Base-by-base conservation (phyloP, 495 filamentous ascomycete genomes). In the Daldinia caldariorum region DNA sequence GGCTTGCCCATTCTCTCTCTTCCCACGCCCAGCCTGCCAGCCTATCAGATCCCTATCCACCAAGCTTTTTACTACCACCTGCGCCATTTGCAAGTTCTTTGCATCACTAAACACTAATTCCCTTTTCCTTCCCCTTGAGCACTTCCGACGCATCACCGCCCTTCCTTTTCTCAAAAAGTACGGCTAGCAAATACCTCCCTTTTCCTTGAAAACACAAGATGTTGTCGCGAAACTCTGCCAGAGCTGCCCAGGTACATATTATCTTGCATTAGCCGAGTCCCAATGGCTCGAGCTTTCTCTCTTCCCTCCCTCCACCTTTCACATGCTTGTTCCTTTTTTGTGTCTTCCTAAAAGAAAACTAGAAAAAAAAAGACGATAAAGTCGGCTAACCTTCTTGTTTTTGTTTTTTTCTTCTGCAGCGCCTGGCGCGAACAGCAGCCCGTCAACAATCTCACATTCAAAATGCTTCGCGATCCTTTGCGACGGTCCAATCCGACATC, bases 401-500 rank as follows among this genome's bases (percentile, higher is more conserved):
- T 49, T 60, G n/a, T n/a, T n/a, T n/a, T n/a, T n/a, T n/a, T n/a
- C n/a, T 57, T 45, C 43, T 72, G 43, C 77, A 88, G 85, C 83
- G 81, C 81, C 81, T 89, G 77, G 83, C 86, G 77, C 83, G 83
- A 78, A 81, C 81, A 66, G 82, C 85, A 61, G 75, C 84, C 71
- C 83, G 82, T 74, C 79, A 80, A 71, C 74, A 80, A 71, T 81
- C 75, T 41, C 78, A 79, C 75, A 70, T 81, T 49, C 80, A 81
- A 47, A 75, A 71, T 67, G 69, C 72, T 45, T 74, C 80, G 53
- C 83, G 84, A 73, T 77, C 79, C 68, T 88, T 90, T 73, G 93
- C 94, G 68, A 94, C 89, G 43, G 83, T 96, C 62, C 88, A 92
- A 81, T 87, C 89, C 71, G 94, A 97, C 77, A 92, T 97, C 78